Percentiles rank a stretch among this genome's conserved stretches.
Evolutionary conservation across 306 rosid genomes (phyloP).

Genomic region (Vachellia pachyceras): DNA sequence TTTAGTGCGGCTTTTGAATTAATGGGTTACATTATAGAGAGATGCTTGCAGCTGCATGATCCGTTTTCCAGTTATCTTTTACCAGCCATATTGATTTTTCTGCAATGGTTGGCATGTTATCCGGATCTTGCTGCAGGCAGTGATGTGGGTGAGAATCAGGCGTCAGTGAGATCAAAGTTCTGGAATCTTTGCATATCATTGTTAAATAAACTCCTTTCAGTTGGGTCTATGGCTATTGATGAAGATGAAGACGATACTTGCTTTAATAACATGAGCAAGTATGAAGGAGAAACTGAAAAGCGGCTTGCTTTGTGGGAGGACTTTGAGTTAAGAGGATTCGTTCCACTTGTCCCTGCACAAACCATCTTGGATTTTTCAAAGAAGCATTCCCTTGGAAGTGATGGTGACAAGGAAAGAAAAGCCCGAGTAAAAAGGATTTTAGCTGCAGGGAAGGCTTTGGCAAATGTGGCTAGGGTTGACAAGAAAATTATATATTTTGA

Average conservation of each 20-base stretch:
- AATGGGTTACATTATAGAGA: slow-evolving; percentile 74
- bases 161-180: slow-evolving; percentile 63
- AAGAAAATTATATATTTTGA: slow-evolving; percentile 62
- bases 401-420: slow-evolving; percentile 69
- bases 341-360: slow-evolving; percentile 93
- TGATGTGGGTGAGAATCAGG: slow-evolving; percentile 73
- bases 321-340: slow-evolving; percentile 85
- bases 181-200: slow-evolving; percentile 70
- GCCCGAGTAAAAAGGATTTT: slow-evolving; percentile 80
- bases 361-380: slow-evolving; percentile 87
- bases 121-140: slow-evolving; percentile 74
- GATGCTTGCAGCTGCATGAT: slow-evolving; percentile 66
- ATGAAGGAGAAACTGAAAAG: slow-evolving; percentile 88
- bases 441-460: slow-evolving; percentile 88
- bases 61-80: slow-evolving; percentile 78
- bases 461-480: slow-evolving; percentile 69
- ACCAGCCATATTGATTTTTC: slow-evolving; percentile 81
- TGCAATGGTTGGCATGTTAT: slow-evolving; percentile 91
- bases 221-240: slow-evolving; percentile 51
- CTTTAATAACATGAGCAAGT: slow-evolving; percentile 81
- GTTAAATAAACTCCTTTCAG: slow-evolving; percentile 64
- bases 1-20: slow-evolving; percentile 78
- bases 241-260: slow-evolving; percentile 78
- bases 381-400: slow-evolving; percentile 76
- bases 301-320: slow-evolving; percentile 87